Evolutionary conservation across 2,329 filamentous ascomycete species (phyloP).

Genomic region (Arachnomyces sp.): DNA sequence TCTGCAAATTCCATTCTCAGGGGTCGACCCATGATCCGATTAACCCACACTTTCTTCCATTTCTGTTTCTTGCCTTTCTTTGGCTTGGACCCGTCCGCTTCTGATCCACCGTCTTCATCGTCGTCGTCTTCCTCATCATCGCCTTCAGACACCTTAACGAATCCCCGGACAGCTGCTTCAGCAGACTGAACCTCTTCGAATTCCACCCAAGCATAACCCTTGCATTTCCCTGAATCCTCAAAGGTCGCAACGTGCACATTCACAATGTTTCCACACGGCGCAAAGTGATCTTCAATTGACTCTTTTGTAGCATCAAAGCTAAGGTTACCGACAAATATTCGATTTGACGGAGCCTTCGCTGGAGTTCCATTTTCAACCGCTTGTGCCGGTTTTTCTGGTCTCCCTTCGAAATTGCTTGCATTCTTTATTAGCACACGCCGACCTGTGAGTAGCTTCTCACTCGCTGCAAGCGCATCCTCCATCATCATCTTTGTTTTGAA

Average conservation of each 20-base stretch:
- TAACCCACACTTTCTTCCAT: constrained; percentile 70
- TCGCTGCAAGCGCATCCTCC: constrained; percentile 71
- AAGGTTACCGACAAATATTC: constrained; percentile 85
- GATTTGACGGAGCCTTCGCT: constrained; percentile 56
- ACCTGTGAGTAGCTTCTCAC: constrained; percentile 70
- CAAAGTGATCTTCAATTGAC: constrained; percentile 71
- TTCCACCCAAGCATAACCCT: constrained; percentile 92
- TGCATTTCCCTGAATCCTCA: constrained; percentile 94
- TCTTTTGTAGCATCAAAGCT: constrained; percentile 76
- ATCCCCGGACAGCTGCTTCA: constrained; percentile 71
- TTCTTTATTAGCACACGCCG: constrained; percentile 90
- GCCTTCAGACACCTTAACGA: constrained; percentile 54
- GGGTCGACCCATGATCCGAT: constrained; percentile 68
- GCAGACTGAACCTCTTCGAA: constrained; percentile 75
- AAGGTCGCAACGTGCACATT: constrained; percentile 89
- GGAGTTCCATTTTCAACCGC: constrained; percentile 23
- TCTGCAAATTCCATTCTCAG: constrained; percentile 91
- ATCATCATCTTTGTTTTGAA: constrained; percentile 64
- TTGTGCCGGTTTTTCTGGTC: constrained; percentile 60
- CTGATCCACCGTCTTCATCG: constrained; percentile 34
- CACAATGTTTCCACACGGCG: constrained; percentile 72
- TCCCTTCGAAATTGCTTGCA: constrained; percentile 80
- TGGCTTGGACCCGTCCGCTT: constrained; percentile 21
- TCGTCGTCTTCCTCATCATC: constrained; percentile 51
- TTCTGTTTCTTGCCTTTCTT: constrained; percentile 50